phyloP scores from a whole-genome alignment of 148 eudicot genomes.

The Suaeda aralocaspica region DNA sequence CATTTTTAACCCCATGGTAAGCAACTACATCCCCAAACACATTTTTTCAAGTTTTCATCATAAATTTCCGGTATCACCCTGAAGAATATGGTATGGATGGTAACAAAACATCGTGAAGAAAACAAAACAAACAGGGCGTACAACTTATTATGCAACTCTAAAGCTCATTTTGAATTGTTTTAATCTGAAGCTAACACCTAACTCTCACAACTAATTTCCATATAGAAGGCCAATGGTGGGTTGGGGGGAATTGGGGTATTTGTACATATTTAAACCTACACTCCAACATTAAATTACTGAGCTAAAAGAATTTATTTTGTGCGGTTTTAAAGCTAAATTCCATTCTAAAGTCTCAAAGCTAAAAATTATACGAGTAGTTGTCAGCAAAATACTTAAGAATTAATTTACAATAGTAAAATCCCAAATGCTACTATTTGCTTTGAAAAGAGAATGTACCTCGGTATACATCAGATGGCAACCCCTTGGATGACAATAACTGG shows the following conservation, averaged over 20 bases:
- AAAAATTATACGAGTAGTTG: background rate
- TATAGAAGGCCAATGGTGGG: too few relatives aligned
- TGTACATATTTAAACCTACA: too few relatives aligned
- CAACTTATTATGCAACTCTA: background rate
- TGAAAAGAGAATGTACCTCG: conserved; percentile 42
- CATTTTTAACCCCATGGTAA: background rate
- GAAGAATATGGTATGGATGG: too few relatives aligned
- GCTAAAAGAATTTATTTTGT: too few relatives aligned
- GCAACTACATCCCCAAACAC: background rate
- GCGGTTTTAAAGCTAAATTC: too few relatives aligned
- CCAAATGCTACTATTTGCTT: background rate
- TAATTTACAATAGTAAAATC: background rate
- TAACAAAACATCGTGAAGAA: too few relatives aligned
- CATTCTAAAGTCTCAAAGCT: background rate
- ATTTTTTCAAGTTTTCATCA: too few relatives aligned
- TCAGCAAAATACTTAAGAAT: background rate
- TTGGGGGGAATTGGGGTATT: too few relatives aligned
- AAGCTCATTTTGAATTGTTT: background rate
- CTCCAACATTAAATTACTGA: too few relatives aligned
- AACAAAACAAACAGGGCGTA: too few relatives aligned
- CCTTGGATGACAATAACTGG: conserved; percentile 49
- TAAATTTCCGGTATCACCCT: background rate
- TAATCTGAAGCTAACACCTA: too few relatives aligned
- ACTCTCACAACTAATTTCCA: too few relatives aligned
- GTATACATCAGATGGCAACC: conserved; percentile 36